phyloP scores from a whole-genome alignment of 2,329 filamentous ascomycete genomes.

The Sporothrix inflata region DNA sequence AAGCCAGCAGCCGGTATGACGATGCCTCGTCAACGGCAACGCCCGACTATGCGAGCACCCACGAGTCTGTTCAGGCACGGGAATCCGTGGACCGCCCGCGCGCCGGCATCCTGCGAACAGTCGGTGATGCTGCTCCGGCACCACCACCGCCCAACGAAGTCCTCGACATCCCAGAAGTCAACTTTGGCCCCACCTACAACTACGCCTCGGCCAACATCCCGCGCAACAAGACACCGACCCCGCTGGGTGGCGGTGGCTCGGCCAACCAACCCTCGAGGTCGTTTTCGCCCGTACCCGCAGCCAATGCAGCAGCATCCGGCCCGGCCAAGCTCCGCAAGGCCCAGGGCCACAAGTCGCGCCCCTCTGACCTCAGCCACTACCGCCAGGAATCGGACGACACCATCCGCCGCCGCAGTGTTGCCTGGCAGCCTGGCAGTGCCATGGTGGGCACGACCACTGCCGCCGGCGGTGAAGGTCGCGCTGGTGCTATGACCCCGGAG shows the following conservation, averaged over 20 bases:
- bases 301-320: constrained; percentile 10
- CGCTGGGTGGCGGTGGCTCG: constrained; percentile 22
- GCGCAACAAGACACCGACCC: constrained; percentile 40
- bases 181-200: constrained; percentile 84
- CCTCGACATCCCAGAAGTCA: constrained; percentile 70
- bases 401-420: constrained; percentile 62
- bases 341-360: constrained; percentile 35
- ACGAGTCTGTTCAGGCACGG: constrained; percentile 55
- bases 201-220: constrained; percentile 51
- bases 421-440: constrained; percentile 76
- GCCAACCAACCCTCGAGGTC: constrained; percentile 8
- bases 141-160: constrained; percentile 34
- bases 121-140: constrained; percentile 56
- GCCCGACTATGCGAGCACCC: constrained; percentile 78
- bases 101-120: constrained; percentile 78
- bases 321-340: constrained; percentile 29
- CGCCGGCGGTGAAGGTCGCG: constrained; percentile 49
- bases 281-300: background rate
- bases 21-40: constrained; percentile 67
- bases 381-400: constrained; percentile 58
- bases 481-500: constrained; percentile 66
- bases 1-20: constrained; percentile 58
- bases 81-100: constrained; percentile 67
- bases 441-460: constrained; percentile 52
- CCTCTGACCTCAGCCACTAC: constrained; percentile 43